phyloP scores from a whole-genome alignment of 2,329 filamentous ascomycete species.

The Graphilbum sp. region DNA sequence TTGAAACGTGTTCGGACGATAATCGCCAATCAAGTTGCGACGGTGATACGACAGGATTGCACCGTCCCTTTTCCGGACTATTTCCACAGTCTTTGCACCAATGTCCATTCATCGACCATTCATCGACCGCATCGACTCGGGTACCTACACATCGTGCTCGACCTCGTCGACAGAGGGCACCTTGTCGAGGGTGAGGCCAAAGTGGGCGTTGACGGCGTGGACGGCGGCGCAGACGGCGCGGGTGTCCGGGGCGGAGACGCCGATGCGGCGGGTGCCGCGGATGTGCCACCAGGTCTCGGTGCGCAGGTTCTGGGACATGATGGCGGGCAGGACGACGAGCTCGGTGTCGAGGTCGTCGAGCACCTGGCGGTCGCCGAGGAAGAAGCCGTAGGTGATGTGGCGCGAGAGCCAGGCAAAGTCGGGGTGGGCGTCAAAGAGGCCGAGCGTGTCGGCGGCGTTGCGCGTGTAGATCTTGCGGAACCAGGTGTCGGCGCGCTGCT shows the following conservation, averaged over 20 bases:
- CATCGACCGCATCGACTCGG: too few relatives aligned
- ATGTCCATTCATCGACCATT: too few relatives aligned
- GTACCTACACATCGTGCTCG: conserved; percentile 15
- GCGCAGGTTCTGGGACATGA: conserved; percentile 40
- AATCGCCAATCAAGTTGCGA: too few relatives aligned
- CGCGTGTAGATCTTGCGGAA: conserved; percentile 37
- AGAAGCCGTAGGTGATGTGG: conserved; percentile 42
- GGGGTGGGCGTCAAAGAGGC: conserved; percentile 19
- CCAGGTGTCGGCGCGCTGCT: conserved; percentile 36
- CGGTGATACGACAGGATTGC: too few relatives aligned
- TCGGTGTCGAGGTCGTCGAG: conserved; percentile 37
- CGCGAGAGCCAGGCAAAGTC: conserved; percentile 32
- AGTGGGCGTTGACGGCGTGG: conserved; percentile 10
- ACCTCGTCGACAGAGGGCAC: conserved; percentile 15
- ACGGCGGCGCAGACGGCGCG: conserved; percentile 15
- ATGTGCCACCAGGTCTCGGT: conserved; percentile 39
- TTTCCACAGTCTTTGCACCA: too few relatives aligned
- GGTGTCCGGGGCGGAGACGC: conserved; percentile 26
- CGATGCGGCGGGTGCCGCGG: conserved; percentile 29
- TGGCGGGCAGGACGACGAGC: conserved; percentile 33
- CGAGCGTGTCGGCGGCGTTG: conserved; percentile 22
- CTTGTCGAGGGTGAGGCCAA: conserved; percentile 11
- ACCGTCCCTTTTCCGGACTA: too few relatives aligned
- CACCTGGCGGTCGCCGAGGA: conserved; percentile 37
- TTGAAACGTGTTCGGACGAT: too few relatives aligned